Percentiles rank a stretch among this genome's conserved stretches.
phyloP scores from a whole-genome alignment of 257 asterid species.

The Solanum habrochaites region DNA sequence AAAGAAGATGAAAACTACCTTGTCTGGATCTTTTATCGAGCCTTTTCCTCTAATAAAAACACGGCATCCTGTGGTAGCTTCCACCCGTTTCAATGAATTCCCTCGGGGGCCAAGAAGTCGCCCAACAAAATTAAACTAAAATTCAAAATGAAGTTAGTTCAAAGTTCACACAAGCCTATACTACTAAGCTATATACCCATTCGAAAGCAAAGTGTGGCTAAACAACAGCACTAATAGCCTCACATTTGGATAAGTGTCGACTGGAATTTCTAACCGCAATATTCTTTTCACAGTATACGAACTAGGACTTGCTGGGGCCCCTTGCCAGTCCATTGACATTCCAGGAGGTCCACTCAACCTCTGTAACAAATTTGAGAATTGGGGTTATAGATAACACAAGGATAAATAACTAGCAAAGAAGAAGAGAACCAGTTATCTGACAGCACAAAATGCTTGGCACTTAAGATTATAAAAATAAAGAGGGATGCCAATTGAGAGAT shows the following conservation, averaged over 20 bases:
- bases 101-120: conserved; percentile 98
- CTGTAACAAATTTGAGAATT: conserved; percentile 27
- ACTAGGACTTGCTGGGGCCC: conserved; percentile 99
- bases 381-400: not conserved
- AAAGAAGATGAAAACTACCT: conserved; percentile 31
- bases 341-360: conserved; percentile 80
- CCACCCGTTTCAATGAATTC: conserved; percentile 92
- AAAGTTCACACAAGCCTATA: not conserved
- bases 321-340: conserved; percentile 99
- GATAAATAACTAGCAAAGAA: not conserved
- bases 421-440: not conserved
- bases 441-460: not conserved
- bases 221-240: conserved; percentile 2
- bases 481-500: not conserved
- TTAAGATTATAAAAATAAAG: not conserved
- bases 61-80: conserved; percentile 94
- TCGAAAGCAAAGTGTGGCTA: not conserved
- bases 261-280: conserved; percentile 93
- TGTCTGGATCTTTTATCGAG: conserved; percentile 93
- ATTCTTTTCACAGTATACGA: conserved; percentile 81
- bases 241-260: conserved; percentile 87
- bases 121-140: conserved; percentile 92
- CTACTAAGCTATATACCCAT: not conserved
- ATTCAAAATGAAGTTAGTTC: not conserved
- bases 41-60: conserved; percentile 96